Base-by-base conservation (phyloP, 192 early-diverging fungal species). In the Mortierella hygrophila region DNA sequence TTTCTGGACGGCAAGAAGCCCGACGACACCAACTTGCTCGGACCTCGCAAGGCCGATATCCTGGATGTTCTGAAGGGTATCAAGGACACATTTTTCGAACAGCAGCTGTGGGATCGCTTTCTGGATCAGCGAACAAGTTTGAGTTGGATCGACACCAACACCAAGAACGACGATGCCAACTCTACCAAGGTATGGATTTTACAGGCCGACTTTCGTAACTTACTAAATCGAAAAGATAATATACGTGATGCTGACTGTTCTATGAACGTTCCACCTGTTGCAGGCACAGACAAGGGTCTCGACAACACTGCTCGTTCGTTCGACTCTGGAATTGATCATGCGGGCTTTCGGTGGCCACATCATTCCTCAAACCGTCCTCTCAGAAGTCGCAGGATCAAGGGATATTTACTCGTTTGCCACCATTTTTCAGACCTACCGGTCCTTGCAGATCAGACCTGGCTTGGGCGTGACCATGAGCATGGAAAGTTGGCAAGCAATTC, bases 81-180 rank as follows among this genome's bases (percentile, higher is more conserved):
- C 15, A 80, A 80, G 42, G 78, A 77, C 13, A 74, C 71, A 3
- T 86, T 86, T 55, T 86, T 86, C 47, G 78, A 73, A 0, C 70
- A 78, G 40, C 79, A 76, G 2, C 72, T 86, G 7, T 86, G 84
- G 84, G 84, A 86, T 63, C 78, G 84, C 5, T 86, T 86, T 38
- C 16, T 86, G 70, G 84, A 86, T 40, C 79, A 86, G 29, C 75
- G 42, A 10, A 75, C 73, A 11, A 85, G 84, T 55, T 44, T 86
- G 35, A 86, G 76, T 35, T 86, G 84, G 84, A 81, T 86, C 29
- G 84, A 86, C 68, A 81, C 79, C 6, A 81, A 40, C 37, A 20
- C 42, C n/a, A 37, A 55, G 3, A n/a, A 23, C 20, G 26, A 18
- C 2, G 9, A 37, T 21, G 78, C 49, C 11, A 55, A 35, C 6